Base-by-base conservation (phyloP, 2,329 filamentous ascomycete genomes). In the Cladophialophora bantiana region DNA sequence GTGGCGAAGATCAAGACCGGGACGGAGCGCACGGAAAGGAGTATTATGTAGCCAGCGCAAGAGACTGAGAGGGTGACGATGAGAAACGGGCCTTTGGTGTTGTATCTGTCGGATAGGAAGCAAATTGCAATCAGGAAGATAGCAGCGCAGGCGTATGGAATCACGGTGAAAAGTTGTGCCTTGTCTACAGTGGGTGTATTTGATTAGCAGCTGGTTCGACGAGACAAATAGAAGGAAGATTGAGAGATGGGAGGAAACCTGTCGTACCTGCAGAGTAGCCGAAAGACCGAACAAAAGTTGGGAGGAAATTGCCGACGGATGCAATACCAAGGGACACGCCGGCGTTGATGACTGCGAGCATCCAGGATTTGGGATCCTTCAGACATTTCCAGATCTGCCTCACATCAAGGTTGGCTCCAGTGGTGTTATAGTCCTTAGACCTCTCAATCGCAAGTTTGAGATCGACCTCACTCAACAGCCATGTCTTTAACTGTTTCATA, bases 141-240 rank as follows among this genome's bases (percentile, higher is more conserved):
- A 4, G 53, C 31, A 3, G 66, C 66, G 40, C 56, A 61, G 3
- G 60, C 61, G 61, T 67, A 67, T 15, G 65, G 65, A 13, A 64
- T 67, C n/a, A 64, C 42, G 15, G 65, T 57, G 60, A 67, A 67
- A 7, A 67, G 60, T 10, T 54, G 65, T 34, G 60, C 50, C 34
- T 36, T 50, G 13, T 38, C 65, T 67, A 20, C 13, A 12, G 50
- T 48, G 38, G 18, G 26, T 48, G 45, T n/a, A 9, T 7, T 18
- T 18, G 34, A 60, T 55, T 31, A 50, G 50, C 38, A 15, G 38
- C 50, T 3, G 18, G 26, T 55, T 12, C 2, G 7, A 5, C n/a
- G 20, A 13, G 45, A n/a, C n/a, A 53, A 26, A 53, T 13, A 3
- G 45, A 12, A 50, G 26, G 15, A 54, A 54, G 20, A 45, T 18